These are phyloP conservation scores for Sarocladiaceae sp. DNA, from an alignment of 2,329 filamentous ascomycete species.

Conservation along the genomic window DNA sequence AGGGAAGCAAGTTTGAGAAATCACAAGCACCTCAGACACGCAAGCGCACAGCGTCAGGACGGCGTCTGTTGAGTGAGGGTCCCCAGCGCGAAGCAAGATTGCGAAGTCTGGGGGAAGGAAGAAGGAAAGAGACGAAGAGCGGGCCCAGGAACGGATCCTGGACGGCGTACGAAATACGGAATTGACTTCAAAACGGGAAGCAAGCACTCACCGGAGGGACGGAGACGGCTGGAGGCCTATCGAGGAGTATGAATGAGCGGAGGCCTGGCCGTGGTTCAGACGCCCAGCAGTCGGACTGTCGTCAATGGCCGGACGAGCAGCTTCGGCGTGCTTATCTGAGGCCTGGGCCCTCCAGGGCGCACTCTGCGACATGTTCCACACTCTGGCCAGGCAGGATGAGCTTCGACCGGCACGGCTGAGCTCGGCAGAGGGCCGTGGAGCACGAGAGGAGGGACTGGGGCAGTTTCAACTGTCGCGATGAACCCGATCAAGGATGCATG, in stretches of 20 bases:
- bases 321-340: slow-evolving; percentile 3
- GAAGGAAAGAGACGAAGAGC: neutral
- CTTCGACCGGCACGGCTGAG: neutral
- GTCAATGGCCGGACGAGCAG: slow-evolving; percentile 3
- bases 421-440: slow-evolving; percentile 4
- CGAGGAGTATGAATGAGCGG: neutral
- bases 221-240: neutral
- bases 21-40: neutral
- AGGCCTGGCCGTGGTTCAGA: slow-evolving; percentile 4
- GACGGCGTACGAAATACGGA: neutral
- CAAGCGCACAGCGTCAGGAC: slow-evolving; percentile 7
- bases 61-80: neutral
- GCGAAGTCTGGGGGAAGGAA: neutral
- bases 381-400: neutral
- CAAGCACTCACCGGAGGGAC: neutral
- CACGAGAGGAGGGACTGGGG: neutral
- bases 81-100: neutral
- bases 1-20: neutral
- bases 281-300: slow-evolving; percentile 3
- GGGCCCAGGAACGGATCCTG: neutral
- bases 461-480: slow-evolving; percentile 9
- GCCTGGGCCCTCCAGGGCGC: slow-evolving; percentile 7
- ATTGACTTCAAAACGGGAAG: neutral
- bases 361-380: slow-evolving; percentile 10
- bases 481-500: slow-evolving; percentile 10